Evolutionary conservation across 257 asterid species (phyloP).

Genomic region (Coffea eugenioides): DNA sequence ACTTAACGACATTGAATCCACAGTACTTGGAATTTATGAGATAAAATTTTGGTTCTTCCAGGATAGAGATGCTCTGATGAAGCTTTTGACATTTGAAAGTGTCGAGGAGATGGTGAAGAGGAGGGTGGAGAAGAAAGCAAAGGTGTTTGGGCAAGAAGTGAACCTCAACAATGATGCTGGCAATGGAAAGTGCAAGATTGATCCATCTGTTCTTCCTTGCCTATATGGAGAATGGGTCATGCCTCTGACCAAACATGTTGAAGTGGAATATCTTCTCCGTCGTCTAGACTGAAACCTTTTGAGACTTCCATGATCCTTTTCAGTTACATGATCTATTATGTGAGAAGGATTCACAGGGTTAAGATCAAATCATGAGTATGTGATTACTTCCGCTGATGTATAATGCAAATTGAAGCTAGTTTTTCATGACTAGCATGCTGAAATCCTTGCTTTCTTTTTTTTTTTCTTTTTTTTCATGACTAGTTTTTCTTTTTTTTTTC

Average conservation of each 20-base stretch:
- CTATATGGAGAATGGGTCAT: constrained; percentile 77
- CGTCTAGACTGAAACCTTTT: constrained; percentile 43
- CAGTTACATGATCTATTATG: too few relatives aligned
- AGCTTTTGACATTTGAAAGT: constrained; percentile 58
- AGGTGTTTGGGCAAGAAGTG: constrained; percentile 65
- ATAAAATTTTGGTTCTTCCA: constrained; percentile 21
- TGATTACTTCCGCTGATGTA: too few relatives aligned
- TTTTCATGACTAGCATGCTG: too few relatives aligned
- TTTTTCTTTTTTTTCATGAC: too few relatives aligned
- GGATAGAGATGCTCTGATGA: constrained; percentile 76
- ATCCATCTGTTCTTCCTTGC: constrained; percentile 50
- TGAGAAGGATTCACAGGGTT: too few relatives aligned
- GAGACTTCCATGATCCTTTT: background rate
- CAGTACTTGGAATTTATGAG: background rate
- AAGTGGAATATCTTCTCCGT: constrained; percentile 79
- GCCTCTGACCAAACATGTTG: constrained; percentile 75
- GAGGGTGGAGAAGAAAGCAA: constrained; percentile 80
- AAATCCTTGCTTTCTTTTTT: too few relatives aligned
- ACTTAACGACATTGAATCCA: background rate
- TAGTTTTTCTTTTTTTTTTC: too few relatives aligned
- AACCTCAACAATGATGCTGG: constrained; percentile 27
- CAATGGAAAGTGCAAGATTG: constrained; percentile 49
- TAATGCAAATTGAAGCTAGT: too few relatives aligned
- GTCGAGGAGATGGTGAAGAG: constrained; percentile 75
- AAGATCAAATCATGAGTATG: too few relatives aligned